These are phyloP conservation scores for Taxillus chinensis DNA, from an alignment of 164 flowering plant species.

Conservation along the genomic window DNA sequence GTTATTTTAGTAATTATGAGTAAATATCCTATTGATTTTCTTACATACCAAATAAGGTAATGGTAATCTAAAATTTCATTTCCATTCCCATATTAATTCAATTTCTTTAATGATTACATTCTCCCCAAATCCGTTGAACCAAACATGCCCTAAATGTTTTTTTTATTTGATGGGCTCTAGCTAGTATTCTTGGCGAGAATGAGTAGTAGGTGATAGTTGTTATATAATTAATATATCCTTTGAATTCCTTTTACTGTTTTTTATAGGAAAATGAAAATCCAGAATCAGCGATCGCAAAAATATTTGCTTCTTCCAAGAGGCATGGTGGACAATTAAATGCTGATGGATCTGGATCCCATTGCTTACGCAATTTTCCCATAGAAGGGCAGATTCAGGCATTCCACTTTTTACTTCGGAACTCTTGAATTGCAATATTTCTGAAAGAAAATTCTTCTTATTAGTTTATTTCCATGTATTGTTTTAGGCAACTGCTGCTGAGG, in stretches of 20 bases:
- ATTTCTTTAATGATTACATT: no score
- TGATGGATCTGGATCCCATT: not conserved
- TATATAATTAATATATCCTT: not conserved
- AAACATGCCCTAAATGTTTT: no score
- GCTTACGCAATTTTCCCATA: not conserved
- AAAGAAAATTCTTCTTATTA: not conserved
- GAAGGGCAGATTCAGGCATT: not conserved
- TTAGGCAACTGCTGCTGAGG: constrained; percentile 4
- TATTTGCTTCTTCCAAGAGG: constrained; percentile 14
- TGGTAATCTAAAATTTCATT: no score
- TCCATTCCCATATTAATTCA: no score
- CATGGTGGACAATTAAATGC: constrained; percentile 3
- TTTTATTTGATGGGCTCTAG: no score
- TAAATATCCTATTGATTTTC: no score
- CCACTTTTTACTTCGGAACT: not conserved
- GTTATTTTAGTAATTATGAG: no score
- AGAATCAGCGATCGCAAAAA: constrained; percentile 19
- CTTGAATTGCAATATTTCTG: not conserved
- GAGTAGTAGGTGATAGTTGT: not conserved
- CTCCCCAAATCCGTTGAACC: no score
- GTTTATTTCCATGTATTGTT: not conserved
- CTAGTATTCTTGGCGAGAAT: no score
- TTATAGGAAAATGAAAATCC: not conserved
- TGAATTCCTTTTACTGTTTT: not conserved
- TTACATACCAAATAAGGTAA: no score